phyloP scores from a whole-genome alignment of 1,139 yeast genomes.

The Diutina neorugosa region DNA sequence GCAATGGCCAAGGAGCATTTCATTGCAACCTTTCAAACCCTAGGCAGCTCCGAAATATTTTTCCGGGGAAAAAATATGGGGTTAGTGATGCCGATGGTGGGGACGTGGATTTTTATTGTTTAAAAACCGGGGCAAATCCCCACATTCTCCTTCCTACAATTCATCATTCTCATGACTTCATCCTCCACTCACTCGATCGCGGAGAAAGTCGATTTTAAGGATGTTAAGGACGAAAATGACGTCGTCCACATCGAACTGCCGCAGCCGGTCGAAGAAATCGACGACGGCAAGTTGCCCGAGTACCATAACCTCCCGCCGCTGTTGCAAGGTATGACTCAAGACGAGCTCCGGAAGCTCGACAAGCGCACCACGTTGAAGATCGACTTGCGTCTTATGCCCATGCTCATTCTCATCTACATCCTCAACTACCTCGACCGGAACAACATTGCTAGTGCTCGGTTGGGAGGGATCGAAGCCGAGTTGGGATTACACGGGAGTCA shows the following conservation, averaged over 20 bases:
- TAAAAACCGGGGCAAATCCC: not conserved
- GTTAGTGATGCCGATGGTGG: not conserved
- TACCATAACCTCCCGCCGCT: constrained; percentile 17
- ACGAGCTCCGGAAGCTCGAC: constrained; percentile 27
- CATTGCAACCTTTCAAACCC: not conserved
- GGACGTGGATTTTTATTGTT: not conserved
- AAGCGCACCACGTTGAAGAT: constrained; percentile 31
- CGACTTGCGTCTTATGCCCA: constrained; percentile 43
- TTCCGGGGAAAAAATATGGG: not conserved
- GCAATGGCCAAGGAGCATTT: not conserved
- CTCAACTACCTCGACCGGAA: constrained; percentile 47
- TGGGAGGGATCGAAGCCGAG: constrained; percentile 45
- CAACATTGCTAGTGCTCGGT: constrained; percentile 49
- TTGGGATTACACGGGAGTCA: constrained; percentile 34
- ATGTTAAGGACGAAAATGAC: not conserved
- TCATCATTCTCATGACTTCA: not conserved
- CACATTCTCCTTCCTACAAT: not conserved
- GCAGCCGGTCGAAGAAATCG: not conserved
- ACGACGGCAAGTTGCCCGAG: not conserved
- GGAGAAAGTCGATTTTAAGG: not conserved
- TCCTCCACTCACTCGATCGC: not conserved
- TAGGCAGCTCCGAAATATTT: not conserved
- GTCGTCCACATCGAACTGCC: not conserved
- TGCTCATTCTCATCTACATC: constrained; percentile 39
- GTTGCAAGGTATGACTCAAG: constrained; percentile 19